Evolutionary conservation across 768 basidiomycete genomes (phyloP), one percentile per base, ranked within the genome.

Genomic region (Multifurca ochricompacta): DNA sequence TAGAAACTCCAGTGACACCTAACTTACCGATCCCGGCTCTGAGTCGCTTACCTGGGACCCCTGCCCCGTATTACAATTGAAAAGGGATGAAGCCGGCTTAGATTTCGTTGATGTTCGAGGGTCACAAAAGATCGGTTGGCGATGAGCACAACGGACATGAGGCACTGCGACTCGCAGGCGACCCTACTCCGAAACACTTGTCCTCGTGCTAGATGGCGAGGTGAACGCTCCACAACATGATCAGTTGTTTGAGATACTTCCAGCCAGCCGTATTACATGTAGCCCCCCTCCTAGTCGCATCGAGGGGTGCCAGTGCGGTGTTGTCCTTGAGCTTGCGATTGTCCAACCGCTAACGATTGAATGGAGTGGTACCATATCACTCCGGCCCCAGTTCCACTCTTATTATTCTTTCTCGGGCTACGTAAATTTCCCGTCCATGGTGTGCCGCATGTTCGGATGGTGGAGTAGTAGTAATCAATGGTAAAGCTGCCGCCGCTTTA

Each of bases 161-260:
- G 49, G 49, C 34, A 36, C 16, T 36, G 13, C 8, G 21, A 13
- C n/a, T n/a, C n/a, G n/a, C n/a, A n/a, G 25, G 35, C 9, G 27
- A 34, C 35, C 32, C n/a, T 27, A 23, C 18, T 10, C 28, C 18
- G n/a, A 47, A 40, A 47, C 42, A 40, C 30, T 6, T 23, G 34
- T 51, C 45, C 43, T 45, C 36, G 42, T 48, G 48, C 45, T 27
- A 21, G 41, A 35, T 23, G 48, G 41, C 19, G 28, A 55, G 35
- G 40, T n/a, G 31, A 19, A 48, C 21, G 19, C 32, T 27, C 19
- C n/a, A 27, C 31, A 48, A 27, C 14, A 10, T 23, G 46, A 36
- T 30, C 53, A 14, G 23, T 10, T 6, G 23, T 31, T 30, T 32
- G 18, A 39, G 27, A 31, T 21, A 10, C 48, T 8, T n/a, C 39